Base-by-base conservation (phyloP, 2,329 filamentous ascomycete species). In the Colletotrichum sojae region DNA sequence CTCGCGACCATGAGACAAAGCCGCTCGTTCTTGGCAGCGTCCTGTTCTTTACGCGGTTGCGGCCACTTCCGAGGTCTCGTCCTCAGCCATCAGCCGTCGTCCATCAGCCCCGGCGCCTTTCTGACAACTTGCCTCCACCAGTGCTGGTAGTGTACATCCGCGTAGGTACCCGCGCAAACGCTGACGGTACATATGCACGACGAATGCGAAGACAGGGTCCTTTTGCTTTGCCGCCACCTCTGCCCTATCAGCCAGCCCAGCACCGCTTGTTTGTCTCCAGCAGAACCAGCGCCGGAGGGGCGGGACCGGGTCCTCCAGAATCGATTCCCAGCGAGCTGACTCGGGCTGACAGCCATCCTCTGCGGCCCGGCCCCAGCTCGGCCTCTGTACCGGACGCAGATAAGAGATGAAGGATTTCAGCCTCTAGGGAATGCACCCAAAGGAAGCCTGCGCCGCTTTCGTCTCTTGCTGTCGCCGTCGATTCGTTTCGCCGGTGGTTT, bases 1-100 rank as follows among this genome's bases (percentile, higher is more conserved):
- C 46, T 18, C 20, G 16, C 31, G 22, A n/a, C 12, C 5, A 62
- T 6, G 39, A 25, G 48, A 62, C 59, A 62, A 62, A 62, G 59
- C 43, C 25, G 40, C 25, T 62, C 39, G 39, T n/a, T 48, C 59
- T 22, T 62, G 39, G 20, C 49, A 22, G 13, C 4, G 40, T 39
- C 49, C 6, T 40, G 13, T 20, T 48, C 16, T 9, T 39, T 46
- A 39, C 31, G 62, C 62, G 59, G 49, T 60, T 66, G 40, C 66
- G 55, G 66, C 66, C 55, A 65, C 53, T 60, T 65, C 66, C 55
- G 55, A 27, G 45, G 10, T 18, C 40, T 54, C 39, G 25, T 62
- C 22, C 36, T 55, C 54, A 66, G 49, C 62, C 61, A 59, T 46
- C 48, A 59, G 49, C 53, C 46, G 63, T 56, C 16, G 18, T 9